Evolutionary conservation across 2,329 filamentous ascomycete species (phyloP).

Genomic region (Colletotrichum sp.): DNA sequence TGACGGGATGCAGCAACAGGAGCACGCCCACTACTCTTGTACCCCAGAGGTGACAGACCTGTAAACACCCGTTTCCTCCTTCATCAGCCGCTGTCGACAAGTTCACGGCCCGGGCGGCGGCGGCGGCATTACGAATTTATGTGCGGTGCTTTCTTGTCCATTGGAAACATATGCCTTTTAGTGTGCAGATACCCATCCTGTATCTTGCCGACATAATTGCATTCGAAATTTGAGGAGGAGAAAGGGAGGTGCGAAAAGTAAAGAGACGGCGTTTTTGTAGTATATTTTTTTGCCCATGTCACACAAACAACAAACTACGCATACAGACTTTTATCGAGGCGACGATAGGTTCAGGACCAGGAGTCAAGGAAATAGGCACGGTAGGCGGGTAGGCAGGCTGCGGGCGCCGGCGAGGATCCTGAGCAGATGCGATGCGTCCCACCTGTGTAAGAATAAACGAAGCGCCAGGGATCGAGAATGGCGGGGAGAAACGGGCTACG

Average conservation of each 20-base stretch:
- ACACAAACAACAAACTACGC: not conserved
- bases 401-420: not conserved
- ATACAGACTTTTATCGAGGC: not conserved
- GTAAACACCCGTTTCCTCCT: not conserved
- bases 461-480: not conserved
- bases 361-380: not conserved
- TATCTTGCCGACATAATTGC: slow-evolving; percentile 19
- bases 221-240: not conserved
- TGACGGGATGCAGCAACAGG: not conserved
- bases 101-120: not conserved
- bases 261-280: slow-evolving; percentile 10
- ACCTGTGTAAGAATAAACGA: slow-evolving; percentile 1
- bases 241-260: not conserved
- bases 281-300: not conserved
- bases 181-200: slow-evolving; percentile 7
- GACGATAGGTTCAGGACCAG: not conserved
- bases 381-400: not conserved
- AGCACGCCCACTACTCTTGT: not conserved
- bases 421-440: not conserved
- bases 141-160: not conserved
- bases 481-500: not conserved
- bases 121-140: slow-evolving; percentile 12
- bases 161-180: slow-evolving; percentile 8
- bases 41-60: not conserved
- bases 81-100: not conserved